phyloP scores from a whole-genome alignment of 129 eudicot species.

The Flaveria brownii region DNA sequence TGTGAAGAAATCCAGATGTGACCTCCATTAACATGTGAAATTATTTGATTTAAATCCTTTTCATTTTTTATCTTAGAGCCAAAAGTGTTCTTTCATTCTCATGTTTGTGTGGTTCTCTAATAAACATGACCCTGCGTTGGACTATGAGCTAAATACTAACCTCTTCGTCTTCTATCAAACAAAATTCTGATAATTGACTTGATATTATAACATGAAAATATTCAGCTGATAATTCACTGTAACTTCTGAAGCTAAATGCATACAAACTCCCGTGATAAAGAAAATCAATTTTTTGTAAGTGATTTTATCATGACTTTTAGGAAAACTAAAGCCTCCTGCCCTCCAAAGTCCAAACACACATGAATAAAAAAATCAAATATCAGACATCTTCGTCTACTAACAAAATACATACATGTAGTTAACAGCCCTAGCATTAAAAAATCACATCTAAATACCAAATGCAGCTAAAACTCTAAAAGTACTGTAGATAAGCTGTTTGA shows the following conservation, averaged over 20 bases:
- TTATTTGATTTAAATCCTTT: not conserved
- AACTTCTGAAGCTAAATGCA: too few species aligned
- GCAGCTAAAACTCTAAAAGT: constrained; percentile 22
- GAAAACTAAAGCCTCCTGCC: too few species aligned
- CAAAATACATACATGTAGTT: too few species aligned
- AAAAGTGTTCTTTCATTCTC: not conserved
- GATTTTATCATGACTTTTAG: too few species aligned
- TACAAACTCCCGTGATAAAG: too few species aligned
- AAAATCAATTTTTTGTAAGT: too few species aligned
- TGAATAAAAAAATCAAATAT: not conserved
- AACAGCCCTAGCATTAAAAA: too few species aligned
- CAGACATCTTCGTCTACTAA: not conserved
- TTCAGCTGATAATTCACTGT: too few species aligned
- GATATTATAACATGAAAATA: too few species aligned
- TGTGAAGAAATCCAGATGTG: not conserved
- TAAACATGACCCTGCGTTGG: not conserved
- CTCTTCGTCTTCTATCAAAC: not conserved
- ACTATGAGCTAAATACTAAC: not conserved
- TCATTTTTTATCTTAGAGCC: not conserved
- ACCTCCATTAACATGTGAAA: not conserved
- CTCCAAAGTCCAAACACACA: not conserved
- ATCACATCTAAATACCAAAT: not conserved
- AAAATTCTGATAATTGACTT: not conserved
- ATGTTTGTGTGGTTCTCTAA: not conserved
- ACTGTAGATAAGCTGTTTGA: constrained; percentile 25